Conservation (phyloP, 2,329 filamentous ascomycete genomes). For the Penicillium sp. region DNA sequence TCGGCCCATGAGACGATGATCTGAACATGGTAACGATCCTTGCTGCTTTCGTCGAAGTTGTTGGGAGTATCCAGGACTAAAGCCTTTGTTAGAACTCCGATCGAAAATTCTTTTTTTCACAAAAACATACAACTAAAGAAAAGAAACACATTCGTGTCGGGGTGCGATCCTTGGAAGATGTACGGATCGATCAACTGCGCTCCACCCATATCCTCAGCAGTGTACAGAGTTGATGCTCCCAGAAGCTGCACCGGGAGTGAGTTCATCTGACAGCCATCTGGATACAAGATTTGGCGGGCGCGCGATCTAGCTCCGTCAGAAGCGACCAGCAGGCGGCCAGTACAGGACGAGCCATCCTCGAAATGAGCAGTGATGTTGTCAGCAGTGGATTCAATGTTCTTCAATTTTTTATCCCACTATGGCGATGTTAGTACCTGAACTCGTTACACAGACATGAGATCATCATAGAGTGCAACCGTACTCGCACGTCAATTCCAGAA, state of each 20-base stretch:
- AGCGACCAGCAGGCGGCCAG: constrained; percentile 53
- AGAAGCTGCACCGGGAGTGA: constrained; percentile 55
- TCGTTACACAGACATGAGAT: background rate
- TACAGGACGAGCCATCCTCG: constrained; percentile 49
- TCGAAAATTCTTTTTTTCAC: background rate
- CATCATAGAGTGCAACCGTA: constrained; percentile 24
- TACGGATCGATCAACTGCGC: constrained; percentile 56
- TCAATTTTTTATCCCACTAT: constrained; percentile 47
- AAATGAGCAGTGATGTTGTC: constrained; percentile 51
- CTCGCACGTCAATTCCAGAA: constrained; percentile 53
- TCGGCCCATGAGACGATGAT: constrained; percentile 58
- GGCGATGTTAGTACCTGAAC: background rate
- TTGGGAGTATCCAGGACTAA: constrained; percentile 55
- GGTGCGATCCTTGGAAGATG: constrained; percentile 60
- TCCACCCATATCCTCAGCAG: constrained; percentile 46
- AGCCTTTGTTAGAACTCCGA: background rate
- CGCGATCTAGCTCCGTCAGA: constrained; percentile 57
- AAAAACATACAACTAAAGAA: constrained; percentile 55
- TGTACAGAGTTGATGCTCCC: constrained; percentile 51
- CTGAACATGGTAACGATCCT: constrained; percentile 52
- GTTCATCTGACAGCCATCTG: constrained; percentile 35
- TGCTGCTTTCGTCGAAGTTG: constrained; percentile 42
- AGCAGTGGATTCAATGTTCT: constrained; percentile 37
- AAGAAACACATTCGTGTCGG: constrained; percentile 55
- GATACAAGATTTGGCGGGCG: constrained; percentile 42